Conservation (phyloP, 345 rosid genomes). For the Eucalyptus cloeziana region DNA sequence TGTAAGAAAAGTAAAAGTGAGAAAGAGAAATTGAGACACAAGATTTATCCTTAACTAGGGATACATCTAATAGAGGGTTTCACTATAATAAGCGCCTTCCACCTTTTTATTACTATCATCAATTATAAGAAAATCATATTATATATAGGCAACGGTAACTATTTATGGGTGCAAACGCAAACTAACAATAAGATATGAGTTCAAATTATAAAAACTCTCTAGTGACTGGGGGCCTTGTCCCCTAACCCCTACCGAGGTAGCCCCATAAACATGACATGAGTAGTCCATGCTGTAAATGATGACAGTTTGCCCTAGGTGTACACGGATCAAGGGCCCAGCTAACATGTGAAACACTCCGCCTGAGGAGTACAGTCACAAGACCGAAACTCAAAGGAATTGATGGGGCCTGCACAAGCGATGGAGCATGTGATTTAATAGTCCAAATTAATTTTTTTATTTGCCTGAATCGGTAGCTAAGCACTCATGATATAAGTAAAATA, state of each 20-base stretch:
- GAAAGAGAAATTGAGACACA: neutral
- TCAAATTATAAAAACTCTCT: neutral
- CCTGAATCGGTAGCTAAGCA: neutral
- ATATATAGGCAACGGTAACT: neutral
- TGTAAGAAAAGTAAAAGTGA: neutral
- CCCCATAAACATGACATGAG: neutral
- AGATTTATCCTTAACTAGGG: neutral
- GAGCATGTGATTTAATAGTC: neutral
- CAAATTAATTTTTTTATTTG: neutral
- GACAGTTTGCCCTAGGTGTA: too few species aligned
- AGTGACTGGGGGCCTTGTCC: neutral
- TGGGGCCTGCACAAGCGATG: too few species aligned
- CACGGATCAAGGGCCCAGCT: too few species aligned
- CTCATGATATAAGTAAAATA: neutral
- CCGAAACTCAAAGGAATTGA: too few species aligned
- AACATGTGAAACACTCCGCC: too few species aligned
- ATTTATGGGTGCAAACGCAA: neutral
- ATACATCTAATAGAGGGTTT: neutral
- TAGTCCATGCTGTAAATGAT: too few species aligned
- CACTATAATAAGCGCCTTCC: accelerated
- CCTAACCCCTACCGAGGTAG: neutral
- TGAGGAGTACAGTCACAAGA: too few species aligned
- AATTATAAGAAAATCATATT: neutral
- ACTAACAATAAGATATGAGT: neutral
- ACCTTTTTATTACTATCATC: neutral